Evolutionary conservation across 176 grass and related monocot genomes (phyloP).

Genomic region (Dendrocalamus sinicus): DNA sequence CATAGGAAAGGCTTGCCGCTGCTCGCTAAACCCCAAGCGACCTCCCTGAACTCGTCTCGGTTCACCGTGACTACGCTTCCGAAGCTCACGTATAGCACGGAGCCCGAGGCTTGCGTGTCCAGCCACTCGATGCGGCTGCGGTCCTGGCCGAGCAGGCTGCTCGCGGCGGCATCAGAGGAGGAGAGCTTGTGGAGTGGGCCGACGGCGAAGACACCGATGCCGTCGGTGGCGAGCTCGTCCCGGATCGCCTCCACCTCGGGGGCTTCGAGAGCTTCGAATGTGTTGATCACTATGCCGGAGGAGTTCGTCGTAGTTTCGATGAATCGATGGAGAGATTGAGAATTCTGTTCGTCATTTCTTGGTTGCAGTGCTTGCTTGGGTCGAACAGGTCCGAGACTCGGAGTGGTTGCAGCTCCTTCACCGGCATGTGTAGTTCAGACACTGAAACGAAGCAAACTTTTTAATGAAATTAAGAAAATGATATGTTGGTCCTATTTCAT

Average conservation of each 20-base stretch:
- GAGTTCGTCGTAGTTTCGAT: not conserved
- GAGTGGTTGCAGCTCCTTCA: conserved; percentile 36
- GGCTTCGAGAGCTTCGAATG: conserved; percentile 35
- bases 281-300: conserved; percentile 15
- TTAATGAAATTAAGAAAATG: too few relatives aligned
- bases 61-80: conserved; percentile 21
- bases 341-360: not conserved
- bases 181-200: conserved; percentile 45
- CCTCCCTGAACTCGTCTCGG: not conserved
- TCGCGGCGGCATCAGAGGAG: not conserved
- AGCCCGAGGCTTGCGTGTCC: not conserved
- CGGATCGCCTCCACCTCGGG: conserved; percentile 8
- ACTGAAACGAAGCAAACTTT: not conserved
- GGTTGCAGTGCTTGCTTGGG: not conserved
- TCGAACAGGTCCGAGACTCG: conserved; percentile 38
- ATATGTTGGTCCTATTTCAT: too few relatives aligned
- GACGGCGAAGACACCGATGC: not conserved
- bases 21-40: conserved; percentile 22
- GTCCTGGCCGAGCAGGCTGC: conserved; percentile 27
- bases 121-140: conserved; percentile 43
- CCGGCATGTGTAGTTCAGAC: not conserved
- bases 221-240: not conserved
- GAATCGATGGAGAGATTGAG: not conserved
- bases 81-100: conserved; percentile 53
- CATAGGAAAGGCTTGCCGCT: conserved; percentile 31